Evolutionary conservation across 192 early-diverging fungal species (phyloP).

Genomic region (Podila horticola): DNA sequence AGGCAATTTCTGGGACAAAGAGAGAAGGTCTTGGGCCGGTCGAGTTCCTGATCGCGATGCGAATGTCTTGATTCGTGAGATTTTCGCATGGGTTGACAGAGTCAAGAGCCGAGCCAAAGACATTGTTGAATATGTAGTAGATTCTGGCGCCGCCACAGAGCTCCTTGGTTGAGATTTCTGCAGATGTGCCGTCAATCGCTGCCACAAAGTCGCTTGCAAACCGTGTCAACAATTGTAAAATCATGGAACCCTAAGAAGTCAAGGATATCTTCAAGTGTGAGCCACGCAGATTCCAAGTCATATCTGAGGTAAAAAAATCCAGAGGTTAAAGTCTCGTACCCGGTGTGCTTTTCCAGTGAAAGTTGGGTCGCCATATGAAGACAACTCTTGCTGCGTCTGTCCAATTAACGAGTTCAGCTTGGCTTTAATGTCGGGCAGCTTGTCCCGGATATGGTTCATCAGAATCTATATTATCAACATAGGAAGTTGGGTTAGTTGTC

Average conservation of each 20-base stretch:
- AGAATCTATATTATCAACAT: slow-evolving; percentile 60
- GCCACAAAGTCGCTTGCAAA: slow-evolving; percentile 82
- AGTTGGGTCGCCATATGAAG: slow-evolving; percentile 69
- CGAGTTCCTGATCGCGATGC: slow-evolving; percentile 86
- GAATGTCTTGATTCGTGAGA: slow-evolving; percentile 77
- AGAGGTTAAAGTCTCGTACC: slow-evolving; percentile 16
- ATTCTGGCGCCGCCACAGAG: slow-evolving; percentile 85
- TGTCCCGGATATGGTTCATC: slow-evolving; percentile 83
- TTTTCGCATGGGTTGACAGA: slow-evolving; percentile 78
- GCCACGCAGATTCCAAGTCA: neutral
- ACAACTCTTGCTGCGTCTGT: slow-evolving; percentile 80
- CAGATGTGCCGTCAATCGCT: slow-evolving; percentile 79
- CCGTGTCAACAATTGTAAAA: slow-evolving; percentile 77
- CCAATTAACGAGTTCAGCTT: slow-evolving; percentile 80
- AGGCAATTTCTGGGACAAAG: slow-evolving; percentile 88
- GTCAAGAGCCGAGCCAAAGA: slow-evolving; percentile 79
- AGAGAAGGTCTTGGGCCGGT: slow-evolving; percentile 81
- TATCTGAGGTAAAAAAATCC: neutral
- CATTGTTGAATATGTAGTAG: slow-evolving; percentile 86
- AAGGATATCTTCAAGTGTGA: neutral
- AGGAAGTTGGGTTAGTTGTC: neutral
- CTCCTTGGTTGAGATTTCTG: slow-evolving; percentile 80
- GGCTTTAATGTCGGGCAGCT: slow-evolving; percentile 79
- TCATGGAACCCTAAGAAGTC: slow-evolving; percentile 58
- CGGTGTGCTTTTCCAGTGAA: slow-evolving; percentile 60